phyloP scores from a whole-genome alignment of 208 protist species.

The Naegleria fowleri region DNA sequence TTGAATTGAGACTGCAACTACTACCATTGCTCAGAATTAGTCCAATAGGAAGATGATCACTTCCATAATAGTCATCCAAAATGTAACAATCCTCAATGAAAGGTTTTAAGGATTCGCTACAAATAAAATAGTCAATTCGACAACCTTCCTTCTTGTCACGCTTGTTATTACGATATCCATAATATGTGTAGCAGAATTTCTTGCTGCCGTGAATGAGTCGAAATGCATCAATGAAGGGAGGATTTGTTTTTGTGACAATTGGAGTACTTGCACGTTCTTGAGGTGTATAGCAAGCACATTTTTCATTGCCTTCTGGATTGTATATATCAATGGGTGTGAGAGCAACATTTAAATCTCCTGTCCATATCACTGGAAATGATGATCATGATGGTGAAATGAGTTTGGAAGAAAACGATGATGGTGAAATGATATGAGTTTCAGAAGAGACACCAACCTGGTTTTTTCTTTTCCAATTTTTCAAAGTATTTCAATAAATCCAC shows the following conservation, averaged over 20 bases:
- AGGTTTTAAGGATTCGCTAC: conserved; percentile 53
- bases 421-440: too few species aligned
- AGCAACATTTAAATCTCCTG: conserved; percentile 13
- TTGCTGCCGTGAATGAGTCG: background rate
- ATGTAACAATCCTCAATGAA: conserved; percentile 68
- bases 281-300: background rate
- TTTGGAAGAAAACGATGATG: too few species aligned
- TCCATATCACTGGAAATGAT: background rate
- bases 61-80: conserved; percentile 65
- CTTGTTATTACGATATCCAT: conserved; percentile 53
- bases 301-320: background rate
- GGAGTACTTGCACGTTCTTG: background rate
- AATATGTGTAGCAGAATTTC: background rate
- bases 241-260: background rate
- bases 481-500: conserved; percentile 48
- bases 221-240: conserved; percentile 4
- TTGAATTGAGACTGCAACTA: too few species aligned
- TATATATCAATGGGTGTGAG: background rate
- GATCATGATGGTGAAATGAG: too few species aligned
- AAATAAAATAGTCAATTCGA: conserved; percentile 87
- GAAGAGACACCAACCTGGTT: background rate
- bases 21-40: conserved; percentile 57
- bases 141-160: conserved; percentile 67
- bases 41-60: conserved; percentile 76
- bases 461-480: conserved; percentile 14